Conservation (phyloP, 2,329 filamentous ascomycete species). For the Furcasterigmium sp. region DNA sequence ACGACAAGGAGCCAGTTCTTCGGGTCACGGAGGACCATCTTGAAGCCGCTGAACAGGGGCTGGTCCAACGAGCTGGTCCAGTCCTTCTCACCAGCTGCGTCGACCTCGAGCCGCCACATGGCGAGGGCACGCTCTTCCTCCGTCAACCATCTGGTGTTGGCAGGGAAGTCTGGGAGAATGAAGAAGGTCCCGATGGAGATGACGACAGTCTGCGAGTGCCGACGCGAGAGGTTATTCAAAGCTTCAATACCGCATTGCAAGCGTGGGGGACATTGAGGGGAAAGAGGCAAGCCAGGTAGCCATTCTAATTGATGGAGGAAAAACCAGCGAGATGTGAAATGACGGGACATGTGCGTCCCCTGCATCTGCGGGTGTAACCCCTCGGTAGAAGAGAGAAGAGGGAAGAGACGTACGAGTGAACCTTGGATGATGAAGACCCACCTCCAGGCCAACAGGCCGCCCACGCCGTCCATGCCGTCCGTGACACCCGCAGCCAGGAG, state of each 20-base stretch:
- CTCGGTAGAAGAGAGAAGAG: background rate
- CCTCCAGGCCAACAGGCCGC: conserved; percentile 37
- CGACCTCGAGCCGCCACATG: conserved; percentile 13
- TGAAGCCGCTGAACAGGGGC: conserved; percentile 13
- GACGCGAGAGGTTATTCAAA: too few species aligned
- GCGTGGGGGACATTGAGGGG: too few species aligned
- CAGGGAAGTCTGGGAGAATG: conserved; percentile 63
- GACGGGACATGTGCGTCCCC: too few species aligned
- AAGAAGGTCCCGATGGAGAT: conserved; percentile 53
- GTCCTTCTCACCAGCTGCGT: conserved; percentile 17
- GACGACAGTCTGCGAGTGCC: conserved; percentile 26
- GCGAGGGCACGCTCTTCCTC: conserved; percentile 14
- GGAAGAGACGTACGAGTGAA: conserved; percentile 27
- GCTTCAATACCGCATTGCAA: too few species aligned
- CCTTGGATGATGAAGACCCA: conserved; percentile 71
- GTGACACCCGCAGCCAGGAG: conserved; percentile 14
- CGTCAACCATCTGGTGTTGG: conserved; percentile 16
- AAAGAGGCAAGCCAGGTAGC: too few species aligned
- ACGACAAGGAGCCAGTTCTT: conserved; percentile 15
- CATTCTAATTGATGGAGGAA: too few species aligned
- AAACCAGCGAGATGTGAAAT: too few species aligned
- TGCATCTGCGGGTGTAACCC: background rate
- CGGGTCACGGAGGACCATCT: conserved; percentile 13
- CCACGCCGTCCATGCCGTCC: conserved; percentile 8
- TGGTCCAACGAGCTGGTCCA: conserved; percentile 11